Evolutionary conservation across 768 basidiomycete genomes (phyloP).

Genomic region (Asterophora parasitica): DNA sequence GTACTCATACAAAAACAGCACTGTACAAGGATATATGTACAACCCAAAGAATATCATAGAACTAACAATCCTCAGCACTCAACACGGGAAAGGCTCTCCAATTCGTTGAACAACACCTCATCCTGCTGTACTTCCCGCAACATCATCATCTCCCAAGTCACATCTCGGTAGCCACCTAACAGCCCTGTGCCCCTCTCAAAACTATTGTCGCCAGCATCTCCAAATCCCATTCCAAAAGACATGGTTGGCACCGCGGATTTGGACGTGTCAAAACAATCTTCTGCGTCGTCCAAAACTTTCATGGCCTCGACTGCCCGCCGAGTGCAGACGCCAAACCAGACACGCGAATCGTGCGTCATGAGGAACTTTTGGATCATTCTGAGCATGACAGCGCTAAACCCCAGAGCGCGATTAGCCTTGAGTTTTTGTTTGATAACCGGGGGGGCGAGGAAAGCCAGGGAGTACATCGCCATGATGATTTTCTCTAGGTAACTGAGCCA

Average conservation of each 20-base stretch:
- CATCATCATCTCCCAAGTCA: slow-evolving; percentile 70
- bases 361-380: slow-evolving; percentile 67
- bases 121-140: slow-evolving; percentile 58
- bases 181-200: slow-evolving; percentile 73
- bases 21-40: slow-evolving; percentile 11
- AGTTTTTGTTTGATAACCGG: slow-evolving; percentile 67
- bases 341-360: slow-evolving; percentile 46
- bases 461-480: slow-evolving; percentile 77
- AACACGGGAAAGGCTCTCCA: slow-evolving; percentile 74
- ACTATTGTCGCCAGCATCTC: slow-evolving; percentile 61
- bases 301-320: slow-evolving; percentile 71
- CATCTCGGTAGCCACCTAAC: slow-evolving; percentile 66
- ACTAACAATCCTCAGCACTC: slow-evolving; percentile 46
- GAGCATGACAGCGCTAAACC: slow-evolving; percentile 66
- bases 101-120: slow-evolving; percentile 66
- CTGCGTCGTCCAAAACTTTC: slow-evolving; percentile 73
- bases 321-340: slow-evolving; percentile 48
- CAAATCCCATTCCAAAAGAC: slow-evolving; percentile 83
- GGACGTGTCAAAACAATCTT: slow-evolving; percentile 68
- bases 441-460: slow-evolving; percentile 78
- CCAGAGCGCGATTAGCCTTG: slow-evolving; percentile 60
- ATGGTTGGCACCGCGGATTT: slow-evolving; percentile 57
- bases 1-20: slow-evolving; percentile 6
- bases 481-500: slow-evolving; percentile 84
- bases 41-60: slow-evolving; percentile 3